Percentiles rank a stretch among this genome's conserved stretches.
These are phyloP conservation scores for Malassezia cuniculi DNA, from an alignment of 1,284 basidiomycete species.

Conservation along the genomic window DNA sequence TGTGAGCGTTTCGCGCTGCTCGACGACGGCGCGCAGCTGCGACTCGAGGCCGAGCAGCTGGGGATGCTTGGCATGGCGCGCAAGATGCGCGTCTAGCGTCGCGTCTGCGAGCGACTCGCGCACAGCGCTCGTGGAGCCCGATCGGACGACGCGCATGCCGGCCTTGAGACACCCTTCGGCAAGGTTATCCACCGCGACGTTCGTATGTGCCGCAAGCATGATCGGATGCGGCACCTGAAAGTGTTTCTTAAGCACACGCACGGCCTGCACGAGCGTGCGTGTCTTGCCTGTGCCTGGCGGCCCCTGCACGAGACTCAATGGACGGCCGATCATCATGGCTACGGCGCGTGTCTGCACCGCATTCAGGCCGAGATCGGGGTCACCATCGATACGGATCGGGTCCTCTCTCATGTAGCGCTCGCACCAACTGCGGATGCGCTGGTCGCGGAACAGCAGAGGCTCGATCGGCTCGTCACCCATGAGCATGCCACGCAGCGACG, in stretches of 20 bases:
- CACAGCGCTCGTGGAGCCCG: conserved; percentile 54
- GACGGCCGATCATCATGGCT: conserved; percentile 69
- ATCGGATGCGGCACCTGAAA: conserved; percentile 73
- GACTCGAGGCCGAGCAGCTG: conserved; percentile 46
- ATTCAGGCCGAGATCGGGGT: conserved; percentile 65
- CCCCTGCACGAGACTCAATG: conserved; percentile 71
- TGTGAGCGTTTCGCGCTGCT: conserved; percentile 18
- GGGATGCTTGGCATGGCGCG: conserved; percentile 53
- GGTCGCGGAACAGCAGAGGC: conserved; percentile 53
- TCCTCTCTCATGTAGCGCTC: conserved; percentile 46
- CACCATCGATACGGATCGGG: conserved; percentile 63
- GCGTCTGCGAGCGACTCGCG: conserved; percentile 52
- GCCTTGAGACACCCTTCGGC: conserved; percentile 55
- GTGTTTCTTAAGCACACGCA: conserved; percentile 70
- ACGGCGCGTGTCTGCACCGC: conserved; percentile 67
- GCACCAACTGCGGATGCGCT: conserved; percentile 44
- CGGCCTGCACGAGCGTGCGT: conserved; percentile 71
- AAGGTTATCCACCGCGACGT: conserved; percentile 85
- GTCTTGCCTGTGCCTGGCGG: conserved; percentile 95
- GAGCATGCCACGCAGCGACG: conserved; percentile 42
- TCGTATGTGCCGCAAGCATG: conserved; percentile 80
- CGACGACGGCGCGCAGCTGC: conserved; percentile 16
- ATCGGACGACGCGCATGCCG: conserved; percentile 62
- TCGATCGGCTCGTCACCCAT: conserved; percentile 52
- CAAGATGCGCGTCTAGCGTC: conserved; percentile 59